Evolutionary conservation across 148 eudicot species (phyloP).

Genomic region (Fagopyrum homotropicum): DNA sequence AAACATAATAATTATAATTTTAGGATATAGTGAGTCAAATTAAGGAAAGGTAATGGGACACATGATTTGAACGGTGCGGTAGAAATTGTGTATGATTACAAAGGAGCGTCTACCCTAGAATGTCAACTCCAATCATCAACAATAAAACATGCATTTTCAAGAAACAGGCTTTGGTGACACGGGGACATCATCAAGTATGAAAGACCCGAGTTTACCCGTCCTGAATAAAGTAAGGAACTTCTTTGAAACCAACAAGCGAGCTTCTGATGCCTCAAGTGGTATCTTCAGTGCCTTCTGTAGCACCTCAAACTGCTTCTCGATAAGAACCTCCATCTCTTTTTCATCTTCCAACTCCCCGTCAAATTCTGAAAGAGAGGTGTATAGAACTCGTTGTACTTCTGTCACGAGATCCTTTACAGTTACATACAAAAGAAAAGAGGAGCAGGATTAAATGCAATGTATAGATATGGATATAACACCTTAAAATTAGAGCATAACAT

Average conservation of each 20-base stretch:
- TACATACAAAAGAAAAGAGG: not conserved
- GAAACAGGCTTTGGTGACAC: slow-evolving; percentile 10
- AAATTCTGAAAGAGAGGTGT: slow-evolving; percentile 43
- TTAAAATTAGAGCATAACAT: not conserved
- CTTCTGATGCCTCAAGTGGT: slow-evolving; percentile 70
- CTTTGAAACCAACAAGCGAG: slow-evolving; percentile 67
- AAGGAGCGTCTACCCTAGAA: not conserved
- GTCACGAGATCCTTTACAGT: slow-evolving; percentile 55
- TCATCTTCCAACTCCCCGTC: slow-evolving; percentile 64
- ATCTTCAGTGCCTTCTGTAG: slow-evolving; percentile 79
- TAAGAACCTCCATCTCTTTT: slow-evolving; percentile 58
- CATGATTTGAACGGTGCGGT: no score
- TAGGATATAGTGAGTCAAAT: no score
- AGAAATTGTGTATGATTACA: not conserved
- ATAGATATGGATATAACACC: not conserved
- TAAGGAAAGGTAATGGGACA: no score
- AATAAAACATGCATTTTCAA: not conserved
- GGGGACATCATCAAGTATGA: slow-evolving; percentile 95
- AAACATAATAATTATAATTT: no score
- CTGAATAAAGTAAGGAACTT: slow-evolving; percentile 81
- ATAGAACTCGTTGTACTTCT: slow-evolving; percentile 57
- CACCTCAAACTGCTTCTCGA: slow-evolving; percentile 73
- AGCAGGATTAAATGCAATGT: not conserved
- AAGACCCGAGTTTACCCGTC: slow-evolving; percentile 86
- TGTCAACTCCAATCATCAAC: not conserved